These are phyloP conservation scores for Rhynchosporium agropyri DNA, from an alignment of 2,329 filamentous ascomycete genomes.

Conservation along the genomic window DNA sequence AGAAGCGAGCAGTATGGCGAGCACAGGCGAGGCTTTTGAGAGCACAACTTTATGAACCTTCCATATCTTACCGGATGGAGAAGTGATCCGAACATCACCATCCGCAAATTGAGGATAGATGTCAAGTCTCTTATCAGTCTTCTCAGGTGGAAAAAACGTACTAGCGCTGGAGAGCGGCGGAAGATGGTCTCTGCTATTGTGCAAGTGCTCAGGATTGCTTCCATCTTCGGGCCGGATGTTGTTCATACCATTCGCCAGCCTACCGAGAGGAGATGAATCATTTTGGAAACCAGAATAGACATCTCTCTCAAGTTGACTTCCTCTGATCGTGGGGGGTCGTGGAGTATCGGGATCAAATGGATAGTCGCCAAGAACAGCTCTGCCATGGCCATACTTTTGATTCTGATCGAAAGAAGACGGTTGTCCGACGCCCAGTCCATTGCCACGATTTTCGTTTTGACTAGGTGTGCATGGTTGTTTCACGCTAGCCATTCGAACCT, in stretches of 20 bases:
- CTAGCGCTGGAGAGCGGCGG: background rate
- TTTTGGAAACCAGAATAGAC: background rate
- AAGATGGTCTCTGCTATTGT: background rate
- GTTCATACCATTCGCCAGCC: background rate
- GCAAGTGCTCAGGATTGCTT: background rate
- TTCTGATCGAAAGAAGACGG: background rate
- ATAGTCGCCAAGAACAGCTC: background rate
- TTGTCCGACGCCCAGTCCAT: background rate
- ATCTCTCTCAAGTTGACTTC: background rate
- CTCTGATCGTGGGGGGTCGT: background rate
- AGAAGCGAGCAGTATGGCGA: conserved; percentile 25
- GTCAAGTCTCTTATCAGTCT: background rate
- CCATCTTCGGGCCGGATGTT: background rate
- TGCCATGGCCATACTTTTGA: background rate
- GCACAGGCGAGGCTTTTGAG: conserved; percentile 24
- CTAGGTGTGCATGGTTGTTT: background rate
- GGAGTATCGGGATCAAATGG: background rate
- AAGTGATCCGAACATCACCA: conserved; percentile 37
- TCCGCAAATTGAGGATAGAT: conserved; percentile 28
- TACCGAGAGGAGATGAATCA: background rate
- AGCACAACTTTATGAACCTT: conserved; percentile 34
- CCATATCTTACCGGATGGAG: conserved; percentile 35
- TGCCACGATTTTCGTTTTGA: background rate
- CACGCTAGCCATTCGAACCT: background rate
- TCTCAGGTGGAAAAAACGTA: background rate